Base-by-base conservation (phyloP, 2,329 filamentous ascomycete genomes). In the Fusarium zealandicum region DNA sequence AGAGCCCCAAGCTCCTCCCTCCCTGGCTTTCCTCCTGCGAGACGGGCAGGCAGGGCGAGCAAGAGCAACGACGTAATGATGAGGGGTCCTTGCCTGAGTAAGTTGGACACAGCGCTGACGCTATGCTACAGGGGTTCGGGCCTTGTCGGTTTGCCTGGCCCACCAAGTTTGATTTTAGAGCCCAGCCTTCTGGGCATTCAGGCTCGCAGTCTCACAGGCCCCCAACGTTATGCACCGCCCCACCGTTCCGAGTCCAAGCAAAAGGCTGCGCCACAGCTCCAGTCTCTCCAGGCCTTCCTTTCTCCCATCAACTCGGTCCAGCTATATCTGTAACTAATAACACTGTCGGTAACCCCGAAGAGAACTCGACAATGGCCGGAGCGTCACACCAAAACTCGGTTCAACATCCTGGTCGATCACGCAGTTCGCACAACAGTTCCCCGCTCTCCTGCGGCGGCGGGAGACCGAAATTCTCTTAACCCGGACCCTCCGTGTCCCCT, bases 21-120 rank as follows among this genome's bases (percentile, higher is more conserved):
- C 22, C 8, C 16, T 11, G 33, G 6, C 33, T 10, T 18, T 8
- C 22, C 7, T 25, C 22, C 9, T 2, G 5, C 6, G 20, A 22
- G 20, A 22, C 20, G 7, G 7, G 7, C 20, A 25, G 22, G 9
- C 22, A 25, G 22, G 22, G 22, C 22, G 22, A 25, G 22, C 22
- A 25, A 54, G 38, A 51, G 41, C 47, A 65, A 67, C 64, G 64
- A 66, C 64, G 64, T 66, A 66, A 66, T 65, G 43, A 45, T 45
- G 63, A 65, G 59, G 59, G 59, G 59, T 60, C 59, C 33, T 49
- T n/a, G n/a, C n/a, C n/a, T n/a, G 31, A 30, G 44, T 33, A 48
- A 57, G 43, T 52, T 51, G 55, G 44, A 53, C 50, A 64, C 43
- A 52, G 47, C 59, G 49, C 56, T 63, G 64, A 66, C 64, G 59